Evolutionary conservation across 2,329 filamentous ascomycete genomes (phyloP), one percentile per base, ranked within the genome.

Genomic region (Emergomyces pasteurianus): DNA sequence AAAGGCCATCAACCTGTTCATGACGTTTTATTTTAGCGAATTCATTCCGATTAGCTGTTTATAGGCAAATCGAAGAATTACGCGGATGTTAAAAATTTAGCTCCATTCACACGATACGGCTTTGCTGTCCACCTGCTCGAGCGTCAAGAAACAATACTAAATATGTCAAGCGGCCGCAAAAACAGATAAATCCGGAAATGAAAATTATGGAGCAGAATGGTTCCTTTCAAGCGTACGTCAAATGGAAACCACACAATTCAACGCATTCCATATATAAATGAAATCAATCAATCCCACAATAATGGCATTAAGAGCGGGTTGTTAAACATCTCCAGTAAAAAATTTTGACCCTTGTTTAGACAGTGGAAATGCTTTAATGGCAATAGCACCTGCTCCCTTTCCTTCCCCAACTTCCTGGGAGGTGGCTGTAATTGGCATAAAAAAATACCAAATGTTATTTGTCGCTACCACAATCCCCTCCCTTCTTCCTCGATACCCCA

Each of bases 221-320:
- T 12, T 23, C 3, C 16, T 36, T 23, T 40, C 14, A 18, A 23
- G 12, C 3, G 12, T n/a, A 12, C 14, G 2, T 8, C 3, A 36
- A 12, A 12, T 36, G 3, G 28, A 26, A 40, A 55, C 53, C 43
- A 40, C 70, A 67, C 72, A 71, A 63, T 79, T 78, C 18, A 80
- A 67, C 3, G 77, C 78, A 60, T 76, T 79, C 77, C 77, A 80
- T 26, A 80, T 77, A 2, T 77, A 78, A 0, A 75, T 77, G 65
- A 80, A 79, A 3, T 74, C 75, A 40, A 77, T 77, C 43, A 77
- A 63, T 23, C 78, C 78, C 4, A 79, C 74, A 21, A 79, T 61
- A 46, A 79, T 74, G 58, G 77, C 77, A 62, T 79, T 78, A 68
- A 78, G 0, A 79, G 67, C 1, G 77, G 76, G 56, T 74, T 75